These are phyloP conservation scores for Podaxis sp. DNA, from an alignment of 768 basidiomycete species.

Conservation along the genomic window DNA sequence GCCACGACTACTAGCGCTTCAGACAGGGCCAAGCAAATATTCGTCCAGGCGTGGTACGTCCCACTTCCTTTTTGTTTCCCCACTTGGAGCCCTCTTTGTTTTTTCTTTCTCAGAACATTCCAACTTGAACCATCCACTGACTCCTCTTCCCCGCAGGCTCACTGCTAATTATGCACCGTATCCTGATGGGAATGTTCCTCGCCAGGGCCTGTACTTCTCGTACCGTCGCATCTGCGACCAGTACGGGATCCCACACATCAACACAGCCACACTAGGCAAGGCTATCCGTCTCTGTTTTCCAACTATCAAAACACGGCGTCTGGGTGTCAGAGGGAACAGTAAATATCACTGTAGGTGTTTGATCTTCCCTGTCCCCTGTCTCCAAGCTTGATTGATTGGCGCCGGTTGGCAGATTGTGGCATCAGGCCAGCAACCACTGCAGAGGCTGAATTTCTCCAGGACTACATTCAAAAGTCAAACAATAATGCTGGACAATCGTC, in stretches of 20 bases:
- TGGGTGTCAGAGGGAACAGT: conserved; percentile 91
- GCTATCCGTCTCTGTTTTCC: conserved; percentile 92
- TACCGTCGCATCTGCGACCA: conserved; percentile 89
- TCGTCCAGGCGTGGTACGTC: conserved; percentile 86
- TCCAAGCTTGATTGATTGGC: conserved; percentile 25
- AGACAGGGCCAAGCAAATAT: conserved; percentile 88
- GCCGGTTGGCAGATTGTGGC: conserved; percentile 68
- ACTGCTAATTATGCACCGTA: conserved; percentile 88
- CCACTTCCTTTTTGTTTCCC: conserved; percentile 12
- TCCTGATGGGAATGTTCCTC: conserved; percentile 89
- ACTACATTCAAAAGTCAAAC: conserved; percentile 88
- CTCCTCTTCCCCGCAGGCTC: conserved; percentile 44
- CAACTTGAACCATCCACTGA: conserved; percentile 10
- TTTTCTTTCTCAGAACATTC: neutral
- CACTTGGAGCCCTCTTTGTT: neutral
- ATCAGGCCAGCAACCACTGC: conserved; percentile 88
- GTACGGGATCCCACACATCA: conserved; percentile 91
- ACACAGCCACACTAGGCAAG: conserved; percentile 93
- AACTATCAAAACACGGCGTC: conserved; percentile 89
- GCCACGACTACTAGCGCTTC: conserved; percentile 90
- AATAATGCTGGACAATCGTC: conserved; percentile 77
- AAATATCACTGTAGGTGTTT: conserved; percentile 82
- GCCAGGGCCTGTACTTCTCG: conserved; percentile 92
- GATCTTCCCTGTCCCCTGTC: conserved; percentile 24
- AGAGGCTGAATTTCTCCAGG: conserved; percentile 89